Evolutionary conservation across 2,329 filamentous ascomycete genomes (phyloP), one percentile per base, ranked within the genome.

Genomic region (Fusarium globosum): DNA sequence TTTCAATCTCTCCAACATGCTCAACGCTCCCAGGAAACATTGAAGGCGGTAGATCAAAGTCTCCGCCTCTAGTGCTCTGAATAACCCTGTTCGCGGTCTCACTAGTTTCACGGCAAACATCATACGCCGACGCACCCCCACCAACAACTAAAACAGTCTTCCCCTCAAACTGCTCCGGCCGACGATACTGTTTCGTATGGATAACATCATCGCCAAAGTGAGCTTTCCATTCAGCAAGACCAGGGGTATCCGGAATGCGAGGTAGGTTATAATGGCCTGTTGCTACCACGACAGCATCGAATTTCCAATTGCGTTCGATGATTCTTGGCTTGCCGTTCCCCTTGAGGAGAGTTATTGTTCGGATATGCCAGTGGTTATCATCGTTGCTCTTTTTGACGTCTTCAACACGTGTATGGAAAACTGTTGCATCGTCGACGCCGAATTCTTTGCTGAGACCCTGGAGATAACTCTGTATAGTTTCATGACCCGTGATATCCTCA

Each of bases 101-200:
- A 7, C 75, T 74, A 7, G 84, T 79, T 61, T 87, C 83, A 4
- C 81, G 80, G 7, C 82, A 81, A 7, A 87, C 85, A 43, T 87
- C 82, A 6, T 82, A 75, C 3, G 83, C 82, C 0, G 84, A 87
- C 3, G 84, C 82, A 3, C 84, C 79, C n/a, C 87, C 89, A 52
- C 90, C 90, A 11, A 88, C 83, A 23, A 88, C 80, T 43, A 90
- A 87, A 0, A 87, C 72, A 0, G 80, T 85, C 64, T 91, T 89
- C 41, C 84, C 85, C 7, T 79, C 79, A 75, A 90, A 94, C 2
- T 83, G 78, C 21, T 89, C 85, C 0, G 93, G 88, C 0, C 82
- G 86, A 14, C 93, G 88, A 76, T 94, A 96, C 69, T 88, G 88
- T 78, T 95, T 96, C 1, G 93, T 94, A 77, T 94, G 92, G 7